Evolutionary conservation across 2,329 filamentous ascomycete species (phyloP), one percentile per base, ranked within the genome.

Genomic region (Penicillium sp.): DNA sequence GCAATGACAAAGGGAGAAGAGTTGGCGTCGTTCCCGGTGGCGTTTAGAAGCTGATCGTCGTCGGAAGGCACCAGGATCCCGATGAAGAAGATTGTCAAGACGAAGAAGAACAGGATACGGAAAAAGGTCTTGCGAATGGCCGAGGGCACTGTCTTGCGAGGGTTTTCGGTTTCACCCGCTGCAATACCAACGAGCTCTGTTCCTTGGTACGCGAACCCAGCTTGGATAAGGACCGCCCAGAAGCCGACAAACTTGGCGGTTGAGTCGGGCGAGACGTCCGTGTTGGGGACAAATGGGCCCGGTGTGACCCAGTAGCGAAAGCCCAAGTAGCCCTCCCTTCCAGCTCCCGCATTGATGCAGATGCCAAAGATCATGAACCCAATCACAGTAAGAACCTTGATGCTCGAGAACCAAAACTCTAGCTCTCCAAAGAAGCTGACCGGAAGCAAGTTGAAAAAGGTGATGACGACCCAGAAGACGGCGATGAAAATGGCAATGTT

Each of bases 341-440:
- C 88, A 5, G 82, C 90, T 52, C 90, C 91, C 2, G 88, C 89
- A 71, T 92, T 89, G 76, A 93, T 84, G 76, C 89, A 91, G 68
- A 93, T 90, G 66, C 84, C 88, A 69, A 93, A 91, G 71, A 93
- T 88, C 80, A 91, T 84, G 81, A 93, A 91, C 44, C 90, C 90
- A 45, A 91, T 58, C 46, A 93, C 86, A 30, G 90, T 91, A 56
- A 92, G 70, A 60, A 93, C 89, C 76, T 94, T 94, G 81, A 94
- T 87, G 61, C 83, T 86, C 6, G 90, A 88, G 68, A 93, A 88
- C 85, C 88, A 92, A 77, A 93, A 91, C 74, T 94, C 91, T 30
- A 91, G 81, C 72, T 93, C 90, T 45, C 90, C 91, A 67, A 91
- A 93, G 67, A 87, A 87, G 55, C 85, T 84, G 49, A 93, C 86